These are phyloP conservation scores for Asterella californica DNA, from an alignment of 225 moss, liverwort and hornwort genomes.

Conservation along the genomic window DNA sequence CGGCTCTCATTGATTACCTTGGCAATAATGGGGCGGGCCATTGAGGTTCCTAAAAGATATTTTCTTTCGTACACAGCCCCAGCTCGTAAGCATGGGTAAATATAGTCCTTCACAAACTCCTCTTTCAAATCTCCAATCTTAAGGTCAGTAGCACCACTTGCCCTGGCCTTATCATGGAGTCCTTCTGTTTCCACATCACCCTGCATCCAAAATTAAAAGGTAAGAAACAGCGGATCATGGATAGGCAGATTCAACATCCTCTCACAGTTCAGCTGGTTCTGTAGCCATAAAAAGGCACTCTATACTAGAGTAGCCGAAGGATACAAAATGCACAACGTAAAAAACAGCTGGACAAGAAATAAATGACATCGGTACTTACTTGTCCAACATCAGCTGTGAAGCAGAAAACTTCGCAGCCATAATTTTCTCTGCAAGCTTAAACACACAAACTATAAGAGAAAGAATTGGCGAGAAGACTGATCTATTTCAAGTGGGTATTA, in stretches of 20 bases:
- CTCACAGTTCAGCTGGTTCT: neutral
- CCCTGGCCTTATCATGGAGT: slow-evolving; percentile 79
- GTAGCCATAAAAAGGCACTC: neutral
- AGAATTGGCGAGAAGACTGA: neutral
- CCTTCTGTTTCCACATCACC: slow-evolving; percentile 90
- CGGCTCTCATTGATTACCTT: slow-evolving; percentile 48
- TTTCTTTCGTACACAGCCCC: slow-evolving; percentile 96
- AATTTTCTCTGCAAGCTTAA: slow-evolving; percentile 68
- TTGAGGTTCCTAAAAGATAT: slow-evolving; percentile 88
- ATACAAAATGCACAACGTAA: neutral
- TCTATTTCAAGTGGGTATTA: too few relatives aligned
- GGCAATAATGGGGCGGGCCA: slow-evolving; percentile 96
- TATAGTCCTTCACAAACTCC: slow-evolving; percentile 86
- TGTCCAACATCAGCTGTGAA: slow-evolving; percentile 96
- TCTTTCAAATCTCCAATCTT: slow-evolving; percentile 74
- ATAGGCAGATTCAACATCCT: neutral
- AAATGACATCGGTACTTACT: slow-evolving; percentile 30
- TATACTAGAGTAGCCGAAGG: neutral
- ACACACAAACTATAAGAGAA: neutral
- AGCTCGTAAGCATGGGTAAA: slow-evolving; percentile 83
- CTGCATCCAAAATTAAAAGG: slow-evolving; percentile 37
- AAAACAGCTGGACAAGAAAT: neutral
- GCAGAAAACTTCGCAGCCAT: slow-evolving; percentile 96
- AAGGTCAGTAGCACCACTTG: slow-evolving; percentile 86
- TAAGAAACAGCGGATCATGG: neutral